Conservation (phyloP, 2,329 filamentous ascomycete species). For the Aquanectria penicillioides region DNA sequence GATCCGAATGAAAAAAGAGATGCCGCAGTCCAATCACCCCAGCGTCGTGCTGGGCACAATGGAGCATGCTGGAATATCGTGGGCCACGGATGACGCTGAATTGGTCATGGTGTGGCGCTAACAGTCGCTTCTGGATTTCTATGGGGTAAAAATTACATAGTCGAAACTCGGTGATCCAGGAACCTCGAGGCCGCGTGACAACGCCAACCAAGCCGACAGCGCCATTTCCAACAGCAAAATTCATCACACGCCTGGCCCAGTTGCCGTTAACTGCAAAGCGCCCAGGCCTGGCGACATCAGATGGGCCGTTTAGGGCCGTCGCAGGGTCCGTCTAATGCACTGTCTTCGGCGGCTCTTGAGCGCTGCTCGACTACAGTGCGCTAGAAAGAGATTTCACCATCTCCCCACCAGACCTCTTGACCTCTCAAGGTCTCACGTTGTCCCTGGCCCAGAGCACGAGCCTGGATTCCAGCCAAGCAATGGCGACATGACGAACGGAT, state of each 20-base stretch:
- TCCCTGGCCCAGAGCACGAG: neutral
- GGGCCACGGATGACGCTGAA: neutral
- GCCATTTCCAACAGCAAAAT: constrained; percentile 21
- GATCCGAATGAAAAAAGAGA: neutral
- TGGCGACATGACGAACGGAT: constrained; percentile 30
- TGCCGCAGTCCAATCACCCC: neutral
- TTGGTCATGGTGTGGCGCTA: constrained; percentile 19
- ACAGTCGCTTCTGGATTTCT: constrained; percentile 31
- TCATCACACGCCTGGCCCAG: constrained; percentile 35
- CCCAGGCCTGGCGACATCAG: constrained; percentile 10
- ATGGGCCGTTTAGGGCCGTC: constrained; percentile 5
- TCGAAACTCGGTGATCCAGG: constrained; percentile 42
- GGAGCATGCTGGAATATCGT: neutral
- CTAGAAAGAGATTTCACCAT: neutral
- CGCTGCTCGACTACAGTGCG: neutral
- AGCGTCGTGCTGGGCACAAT: neutral
- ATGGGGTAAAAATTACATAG: constrained; percentile 46
- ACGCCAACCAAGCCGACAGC: constrained; percentile 30
- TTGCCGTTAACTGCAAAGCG: constrained; percentile 44
- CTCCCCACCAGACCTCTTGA: constrained; percentile 15
- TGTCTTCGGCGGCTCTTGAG: neutral
- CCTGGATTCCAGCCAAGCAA: constrained; percentile 7
- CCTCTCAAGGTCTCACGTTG: constrained; percentile 8
- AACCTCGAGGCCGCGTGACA: constrained; percentile 41
- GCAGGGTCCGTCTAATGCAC: neutral